Evolutionary conservation across 2,329 filamentous ascomycete genomes (phyloP).

Genomic region (Colletotrichum spaethianum): DNA sequence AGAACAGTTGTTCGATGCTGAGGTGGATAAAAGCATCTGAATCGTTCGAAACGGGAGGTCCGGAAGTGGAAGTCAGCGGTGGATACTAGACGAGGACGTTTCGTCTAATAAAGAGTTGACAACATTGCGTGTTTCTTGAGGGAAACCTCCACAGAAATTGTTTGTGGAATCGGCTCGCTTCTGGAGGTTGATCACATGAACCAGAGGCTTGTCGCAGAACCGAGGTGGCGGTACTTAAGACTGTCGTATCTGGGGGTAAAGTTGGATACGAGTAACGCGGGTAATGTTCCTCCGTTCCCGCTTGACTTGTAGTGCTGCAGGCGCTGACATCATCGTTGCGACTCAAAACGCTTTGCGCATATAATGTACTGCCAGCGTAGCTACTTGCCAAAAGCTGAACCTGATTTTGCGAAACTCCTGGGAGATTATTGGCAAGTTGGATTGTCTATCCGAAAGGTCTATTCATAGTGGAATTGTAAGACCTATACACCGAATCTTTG

Average conservation of each 20-base stretch:
- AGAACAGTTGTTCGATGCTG: not conserved
- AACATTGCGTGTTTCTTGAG: not conserved
- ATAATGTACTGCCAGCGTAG: not conserved
- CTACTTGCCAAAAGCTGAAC: not conserved
- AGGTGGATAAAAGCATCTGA: not conserved
- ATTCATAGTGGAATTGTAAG: not conserved
- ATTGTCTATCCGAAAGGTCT: not conserved
- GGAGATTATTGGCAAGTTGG: no score
- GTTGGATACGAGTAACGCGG: not conserved
- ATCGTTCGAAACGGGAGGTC: not conserved
- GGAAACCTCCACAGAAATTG: not conserved
- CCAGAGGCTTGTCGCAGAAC: not conserved
- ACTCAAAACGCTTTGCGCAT: not conserved
- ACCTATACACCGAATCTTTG: no score
- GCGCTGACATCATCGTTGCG: slow-evolving; percentile 30
- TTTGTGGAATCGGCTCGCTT: not conserved
- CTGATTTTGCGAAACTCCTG: no score
- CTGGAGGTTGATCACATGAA: not conserved
- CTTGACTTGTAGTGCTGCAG: not conserved
- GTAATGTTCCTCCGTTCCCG: not conserved
- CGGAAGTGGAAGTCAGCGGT: not conserved
- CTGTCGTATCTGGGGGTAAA: not conserved
- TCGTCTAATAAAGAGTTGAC: not conserved
- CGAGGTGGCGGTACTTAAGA: not conserved
- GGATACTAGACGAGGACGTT: no score